A percentile compares a stretch with the other conserved stretches of the same genome.
Conservation (phyloP, 2,329 filamentous ascomycete genomes). For the Venturia pyrina region DNA sequence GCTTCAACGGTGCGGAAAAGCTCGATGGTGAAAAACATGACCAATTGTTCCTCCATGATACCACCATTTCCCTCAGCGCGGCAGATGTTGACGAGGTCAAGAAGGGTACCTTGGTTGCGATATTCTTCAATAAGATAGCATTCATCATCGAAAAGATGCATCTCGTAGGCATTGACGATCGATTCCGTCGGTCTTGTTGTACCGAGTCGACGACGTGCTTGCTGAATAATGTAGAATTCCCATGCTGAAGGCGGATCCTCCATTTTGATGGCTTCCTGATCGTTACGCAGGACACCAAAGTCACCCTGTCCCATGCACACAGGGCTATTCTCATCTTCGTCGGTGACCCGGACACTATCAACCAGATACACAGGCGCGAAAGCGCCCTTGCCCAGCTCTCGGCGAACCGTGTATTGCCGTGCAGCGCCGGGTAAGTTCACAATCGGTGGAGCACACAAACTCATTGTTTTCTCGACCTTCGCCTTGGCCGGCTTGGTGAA, state of each 20-base stretch:
- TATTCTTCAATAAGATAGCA: conserved; percentile 83
- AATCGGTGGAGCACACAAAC: conserved; percentile 49
- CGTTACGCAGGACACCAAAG: conserved; percentile 47
- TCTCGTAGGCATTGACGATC: conserved; percentile 73
- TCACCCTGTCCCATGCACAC: conserved; percentile 51
- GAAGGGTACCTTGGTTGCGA: conserved; percentile 78
- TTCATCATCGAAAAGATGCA: conserved; percentile 86
- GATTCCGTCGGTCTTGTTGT: conserved; percentile 63
- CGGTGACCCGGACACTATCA: conserved; percentile 49
- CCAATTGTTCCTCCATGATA: conserved; percentile 79
- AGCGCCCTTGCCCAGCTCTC: conserved; percentile 83
- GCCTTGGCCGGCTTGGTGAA: conserved; percentile 61
- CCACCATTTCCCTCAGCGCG: conserved; percentile 53
- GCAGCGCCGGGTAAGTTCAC: conserved; percentile 58
- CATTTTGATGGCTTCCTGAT: conserved; percentile 85
- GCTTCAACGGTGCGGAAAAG: conserved; percentile 83
- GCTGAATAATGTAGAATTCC: conserved; percentile 94
- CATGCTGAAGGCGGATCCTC: conserved; percentile 80
- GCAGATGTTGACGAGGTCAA: conserved; percentile 89
- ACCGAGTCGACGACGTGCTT: conserved; percentile 66
- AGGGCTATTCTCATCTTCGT: conserved; percentile 32
- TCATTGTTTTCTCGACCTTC: conserved; percentile 52
- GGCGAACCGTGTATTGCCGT: conserved; percentile 65
- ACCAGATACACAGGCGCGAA: conserved; percentile 93
- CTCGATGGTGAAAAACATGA: conserved; percentile 94